Evolutionary conservation across 768 basidiomycete genomes (phyloP), one percentile per base, ranked within the genome.

Genomic region (Mycena maculata): DNA sequence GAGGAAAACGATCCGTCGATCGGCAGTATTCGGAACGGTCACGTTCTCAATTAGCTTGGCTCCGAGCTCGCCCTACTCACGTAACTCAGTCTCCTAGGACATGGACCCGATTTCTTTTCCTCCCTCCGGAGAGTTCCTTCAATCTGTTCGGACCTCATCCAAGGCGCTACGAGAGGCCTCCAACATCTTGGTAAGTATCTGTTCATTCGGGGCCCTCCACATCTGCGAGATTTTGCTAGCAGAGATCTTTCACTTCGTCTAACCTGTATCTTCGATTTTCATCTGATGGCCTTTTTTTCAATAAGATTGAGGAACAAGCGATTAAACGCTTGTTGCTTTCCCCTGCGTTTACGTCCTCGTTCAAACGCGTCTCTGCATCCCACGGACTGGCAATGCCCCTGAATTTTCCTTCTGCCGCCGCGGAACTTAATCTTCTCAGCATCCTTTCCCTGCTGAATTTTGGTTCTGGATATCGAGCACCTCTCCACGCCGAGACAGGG

Each of bases 341-440:
- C 8, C 82, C 88, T 12, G 84, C 88, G 0, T 92, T 94, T 74
- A 84, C 81, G 10, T 76, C 79, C 44, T 87, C 90, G 2, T 92
- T 89, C 76, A 80, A 85, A 63, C 85, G 88, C 55, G 85, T 92
- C 3, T 89, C 89, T 10, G 73, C 77, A 18, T 77, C 84, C 20
- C 92, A 95, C 77, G 93, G 93, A 30, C 82, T 94, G 54, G 81
- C 86, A 8, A 82, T 96, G 63, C 95, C 95, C 2, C 86, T 97
- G 55, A 89, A 90, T 3, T 97, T 96, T 71, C 82, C 91, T 39
- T 90, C 91, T 0, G 77, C 84, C 22, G 78, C 88, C 6, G 87
- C 91, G 45, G 95, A 97, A 78, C 82, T 97, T 64, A 96, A 95
- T 76, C 81, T 96, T 30, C 80, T 96, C n/a, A 88, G 90, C 48